Base-by-base conservation (phyloP, 2,329 filamentous ascomycete genomes). In the Pseudogymnoascus sp. region DNA sequence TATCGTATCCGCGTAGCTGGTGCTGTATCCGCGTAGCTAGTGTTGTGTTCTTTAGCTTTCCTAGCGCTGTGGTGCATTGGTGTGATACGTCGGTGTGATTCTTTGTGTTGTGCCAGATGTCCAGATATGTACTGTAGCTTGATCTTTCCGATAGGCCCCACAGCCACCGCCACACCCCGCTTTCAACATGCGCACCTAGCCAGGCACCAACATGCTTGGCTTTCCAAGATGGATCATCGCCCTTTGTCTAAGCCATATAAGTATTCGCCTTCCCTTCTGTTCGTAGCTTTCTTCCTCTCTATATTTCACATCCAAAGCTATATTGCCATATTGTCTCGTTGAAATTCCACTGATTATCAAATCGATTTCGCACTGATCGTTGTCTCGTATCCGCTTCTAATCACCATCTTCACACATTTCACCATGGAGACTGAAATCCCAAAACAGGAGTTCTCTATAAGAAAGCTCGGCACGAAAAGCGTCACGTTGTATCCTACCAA, bases 401-500 rank as follows among this genome's bases (percentile, higher is more conserved):
- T 15, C 31, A 62, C 7, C 56, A 31, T 21, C 33, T 17, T 23
- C 60, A 26, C 60, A 26, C 37, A 33, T 29, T 31, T 23, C 13
- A 59, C 35, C 35, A 71, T 70, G 70, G 65, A 63, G 61, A 64
- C 67, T 62, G 44, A 59, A 13, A 66, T 69, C 33, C 70, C 74
- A 60, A 74, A 73, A 64, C 74, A 82, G 64, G 77, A 83, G 64
- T 86, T 85, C 71, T 78, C 79, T 33, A 72, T 88, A 65, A 79
- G 81, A 46, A 79, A 86, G 59, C 75, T 88, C 31, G 70, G 76
- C 7, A 88, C 87, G 35, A 82, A 82, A 60, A 82, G 81, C 0
- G 85, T 90, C 15, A 85, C 82, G 0, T 78, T 90, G 42, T 88
- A 87, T 64, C 86, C 86, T 0, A 77, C 77, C 1, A 77, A 82